Evolutionary conservation across 805 yeast species (phyloP).

Genomic region (Yarrowia porcina): DNA sequence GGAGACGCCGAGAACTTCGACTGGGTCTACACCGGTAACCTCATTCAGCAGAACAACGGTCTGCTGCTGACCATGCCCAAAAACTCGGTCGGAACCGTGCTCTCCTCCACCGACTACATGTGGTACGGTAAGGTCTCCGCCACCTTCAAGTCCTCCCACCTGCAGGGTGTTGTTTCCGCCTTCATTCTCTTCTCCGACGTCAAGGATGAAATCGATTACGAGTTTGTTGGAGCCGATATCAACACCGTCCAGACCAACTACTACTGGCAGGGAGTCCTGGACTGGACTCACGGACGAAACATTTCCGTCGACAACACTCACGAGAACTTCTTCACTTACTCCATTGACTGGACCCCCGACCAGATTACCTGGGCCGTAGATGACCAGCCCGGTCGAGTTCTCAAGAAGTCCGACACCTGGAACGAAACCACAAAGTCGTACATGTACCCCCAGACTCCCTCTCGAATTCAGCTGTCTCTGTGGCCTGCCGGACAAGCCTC

Average conservation of each 20-base stretch:
- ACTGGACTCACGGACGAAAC: slow-evolving; percentile 58
- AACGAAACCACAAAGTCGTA: slow-evolving; percentile 56
- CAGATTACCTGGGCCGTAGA: slow-evolving; percentile 67
- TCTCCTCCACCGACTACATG: slow-evolving; percentile 71
- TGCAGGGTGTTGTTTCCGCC: slow-evolving; percentile 79
- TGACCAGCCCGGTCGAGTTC: slow-evolving; percentile 62
- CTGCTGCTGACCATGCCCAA: slow-evolving; percentile 76
- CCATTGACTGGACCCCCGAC: slow-evolving; percentile 80
- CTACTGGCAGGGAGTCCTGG: slow-evolving; percentile 70
- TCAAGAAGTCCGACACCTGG: slow-evolving; percentile 54
- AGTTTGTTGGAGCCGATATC: slow-evolving; percentile 75
- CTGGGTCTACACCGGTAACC: slow-evolving; percentile 62
- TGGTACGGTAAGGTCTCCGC: slow-evolving; percentile 86
- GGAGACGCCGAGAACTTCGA: slow-evolving; percentile 68
- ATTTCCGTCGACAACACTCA: slow-evolving; percentile 52
- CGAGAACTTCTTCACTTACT: slow-evolving; percentile 68
- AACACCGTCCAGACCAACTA: slow-evolving; percentile 69
- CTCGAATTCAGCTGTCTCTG: slow-evolving; percentile 64
- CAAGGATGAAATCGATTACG: slow-evolving; percentile 88
- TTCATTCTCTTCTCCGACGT: slow-evolving; percentile 77
- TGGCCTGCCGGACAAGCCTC: slow-evolving; percentile 54
- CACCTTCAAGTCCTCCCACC: slow-evolving; percentile 67
- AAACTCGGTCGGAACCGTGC: slow-evolving; percentile 68
- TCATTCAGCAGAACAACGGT: slow-evolving; percentile 51
- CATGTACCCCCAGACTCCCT: slow-evolving; percentile 89